Evolutionary conservation across 2,329 filamentous ascomycete species (phyloP), one percentile per base, ranked within the genome.

Genomic region (Rutstroemia sp.): DNA sequence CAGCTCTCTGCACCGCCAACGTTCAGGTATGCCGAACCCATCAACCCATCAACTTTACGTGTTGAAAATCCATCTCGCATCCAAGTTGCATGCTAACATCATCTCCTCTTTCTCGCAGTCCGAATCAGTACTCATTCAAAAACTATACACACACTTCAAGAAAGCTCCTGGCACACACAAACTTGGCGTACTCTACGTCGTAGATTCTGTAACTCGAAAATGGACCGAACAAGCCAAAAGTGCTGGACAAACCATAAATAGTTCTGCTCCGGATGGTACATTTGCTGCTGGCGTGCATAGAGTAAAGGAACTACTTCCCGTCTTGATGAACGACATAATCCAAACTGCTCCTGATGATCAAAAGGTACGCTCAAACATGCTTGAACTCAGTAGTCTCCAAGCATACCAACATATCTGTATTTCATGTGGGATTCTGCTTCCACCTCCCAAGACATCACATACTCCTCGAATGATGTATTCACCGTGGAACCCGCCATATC

Each of bases 171-270:
- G 84, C 71, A 95, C 91, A 72, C 92, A 99, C 82, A 99, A 99
- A 77, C 82, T 99, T 73, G 94, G 94, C 76, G 92, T 96, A 70
- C 86, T 99, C 76, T 99, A 99, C 86, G 92, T 97, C 76, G 89
- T 99, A 92, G 94, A 99, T 81, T 96, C 92, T 79, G 92, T 99
- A 82, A 92, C 92, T 73, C 90, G 94, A 75, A 92, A 95, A 78
- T 99, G 94, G 92, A 85, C 96, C 78, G 92, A 97, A 73, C 88
- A 91, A 75, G 92, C 94, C 69, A 94, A 92, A 75, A 82, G 86
- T 69, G 82, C 88, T 65, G 89, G 88, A 68, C 92, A 97, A 71
- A 75, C 87, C 69, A 83, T 91, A 73, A 88, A 88, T 75, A 85
- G 82, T 73, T 80, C 84, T 73, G 90, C 92, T 64, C 83, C 86